phyloP scores from a whole-genome alignment of 305 asterid genomes.

The Salvia sclarea region DNA sequence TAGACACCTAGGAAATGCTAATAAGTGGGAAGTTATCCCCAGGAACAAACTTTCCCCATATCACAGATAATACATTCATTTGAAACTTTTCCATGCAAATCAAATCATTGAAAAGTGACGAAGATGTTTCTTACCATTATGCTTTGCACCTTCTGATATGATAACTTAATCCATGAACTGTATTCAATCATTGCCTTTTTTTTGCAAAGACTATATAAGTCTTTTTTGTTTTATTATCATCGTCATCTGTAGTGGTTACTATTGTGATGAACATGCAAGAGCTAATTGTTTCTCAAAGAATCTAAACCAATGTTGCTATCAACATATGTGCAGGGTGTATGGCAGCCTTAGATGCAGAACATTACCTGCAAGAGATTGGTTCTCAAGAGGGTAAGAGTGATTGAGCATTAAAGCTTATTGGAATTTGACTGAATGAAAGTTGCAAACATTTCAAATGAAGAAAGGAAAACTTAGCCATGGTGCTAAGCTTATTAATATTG shows the following conservation, averaged over 20 bases:
- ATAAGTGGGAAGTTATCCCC: background rate
- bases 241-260: background rate
- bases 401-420: slow-evolving; percentile 47
- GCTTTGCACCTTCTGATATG: background rate
- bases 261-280: slow-evolving; percentile 4
- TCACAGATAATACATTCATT: background rate
- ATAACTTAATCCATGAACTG: slow-evolving; percentile 4
- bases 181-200: slow-evolving; percentile 22
- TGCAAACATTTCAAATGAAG: slow-evolving; percentile 24
- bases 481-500: slow-evolving; percentile 4
- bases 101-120: background rate
- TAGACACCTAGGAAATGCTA: background rate
- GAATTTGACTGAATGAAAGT: slow-evolving; percentile 30
- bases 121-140: slow-evolving; percentile 8
- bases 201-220: slow-evolving; percentile 5
- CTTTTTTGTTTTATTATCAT: slow-evolving; percentile 12
- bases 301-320: slow-evolving; percentile 20
- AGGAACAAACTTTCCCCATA: background rate
- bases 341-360: slow-evolving; percentile 99
- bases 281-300: background rate
- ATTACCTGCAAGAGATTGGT: slow-evolving; percentile 86
- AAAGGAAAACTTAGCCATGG: slow-evolving; percentile 15
- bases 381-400: slow-evolving; percentile 93
- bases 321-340: slow-evolving; percentile 71
- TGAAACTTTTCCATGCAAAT: background rate